Conservation (phyloP, 805 yeast genomes). For the Zygoascus biomembranicola region DNA sequence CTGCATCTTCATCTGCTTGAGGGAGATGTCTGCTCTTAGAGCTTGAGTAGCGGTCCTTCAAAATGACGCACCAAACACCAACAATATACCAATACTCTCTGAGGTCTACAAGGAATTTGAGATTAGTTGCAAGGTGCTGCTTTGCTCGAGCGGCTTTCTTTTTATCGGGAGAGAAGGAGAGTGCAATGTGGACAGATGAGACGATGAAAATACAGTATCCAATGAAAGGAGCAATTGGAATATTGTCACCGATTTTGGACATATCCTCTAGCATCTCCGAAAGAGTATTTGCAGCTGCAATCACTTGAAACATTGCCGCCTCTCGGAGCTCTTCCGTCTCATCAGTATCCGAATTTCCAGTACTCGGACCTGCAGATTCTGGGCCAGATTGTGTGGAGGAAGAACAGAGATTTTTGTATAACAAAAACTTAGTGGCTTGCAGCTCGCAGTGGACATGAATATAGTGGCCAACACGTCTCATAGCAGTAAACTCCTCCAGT, state of each 20-base stretch:
- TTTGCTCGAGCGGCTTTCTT: slow-evolving; percentile 24
- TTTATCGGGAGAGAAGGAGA: slow-evolving; percentile 25
- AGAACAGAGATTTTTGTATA: slow-evolving; percentile 27
- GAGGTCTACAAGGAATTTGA: slow-evolving; percentile 23
- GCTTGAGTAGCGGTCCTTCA: slow-evolving; percentile 24
- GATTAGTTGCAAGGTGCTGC: slow-evolving; percentile 26
- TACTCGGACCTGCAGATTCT: background rate
- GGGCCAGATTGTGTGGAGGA: slow-evolving; percentile 10
- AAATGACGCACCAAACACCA: slow-evolving; percentile 28
- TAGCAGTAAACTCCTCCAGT: slow-evolving; percentile 19
- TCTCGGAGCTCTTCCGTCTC: slow-evolving; percentile 27
- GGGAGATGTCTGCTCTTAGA: background rate
- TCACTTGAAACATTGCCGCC: slow-evolving; percentile 22
- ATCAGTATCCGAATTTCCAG: background rate
- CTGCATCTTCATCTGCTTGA: background rate
- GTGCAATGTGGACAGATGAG: slow-evolving; percentile 28
- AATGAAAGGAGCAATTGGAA: slow-evolving; percentile 29
- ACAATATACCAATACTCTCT: slow-evolving; percentile 30
- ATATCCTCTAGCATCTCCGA: slow-evolving; percentile 25
- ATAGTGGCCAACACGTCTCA: slow-evolving; percentile 23
- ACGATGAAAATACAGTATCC: slow-evolving; percentile 29
- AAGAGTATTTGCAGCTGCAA: slow-evolving; percentile 27
- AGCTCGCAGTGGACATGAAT: slow-evolving; percentile 27
- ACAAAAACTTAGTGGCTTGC: slow-evolving; percentile 23
- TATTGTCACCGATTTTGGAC: slow-evolving; percentile 20